phyloP scores from a whole-genome alignment of 2,329 filamentous ascomycete species.

The Elsinoe australis region DNA sequence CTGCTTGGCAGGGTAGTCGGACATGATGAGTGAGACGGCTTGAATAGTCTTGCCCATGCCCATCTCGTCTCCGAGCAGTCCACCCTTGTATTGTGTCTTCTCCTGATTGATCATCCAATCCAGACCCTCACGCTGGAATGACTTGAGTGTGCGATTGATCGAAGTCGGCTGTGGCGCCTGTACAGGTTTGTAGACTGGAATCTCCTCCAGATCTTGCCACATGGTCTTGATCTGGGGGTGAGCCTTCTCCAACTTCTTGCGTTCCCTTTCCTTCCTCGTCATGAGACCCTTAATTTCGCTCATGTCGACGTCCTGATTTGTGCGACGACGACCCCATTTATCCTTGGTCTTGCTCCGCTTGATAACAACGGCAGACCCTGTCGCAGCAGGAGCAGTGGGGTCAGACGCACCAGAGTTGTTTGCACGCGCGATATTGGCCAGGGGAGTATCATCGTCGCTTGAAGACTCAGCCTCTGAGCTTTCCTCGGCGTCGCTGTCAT shows the following conservation, averaged over 20 bases:
- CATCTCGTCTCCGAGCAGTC: slow-evolving; percentile 94
- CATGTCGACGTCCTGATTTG: slow-evolving; percentile 22
- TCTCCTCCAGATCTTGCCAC: slow-evolving; percentile 69
- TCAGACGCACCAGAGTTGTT: background rate
- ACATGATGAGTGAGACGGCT: slow-evolving; percentile 96
- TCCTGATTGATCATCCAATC: slow-evolving; percentile 95
- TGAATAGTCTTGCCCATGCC: slow-evolving; percentile 98
- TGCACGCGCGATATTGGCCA: slow-evolving; percentile 15
- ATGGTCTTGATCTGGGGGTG: slow-evolving; percentile 77
- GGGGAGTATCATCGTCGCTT: slow-evolving; percentile 28
- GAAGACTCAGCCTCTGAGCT: slow-evolving; percentile 24
- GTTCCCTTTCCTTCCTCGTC: slow-evolving; percentile 40
- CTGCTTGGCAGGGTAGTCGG: slow-evolving; percentile 75
- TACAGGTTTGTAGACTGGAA: slow-evolving; percentile 57
- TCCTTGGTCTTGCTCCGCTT: slow-evolving; percentile 17
- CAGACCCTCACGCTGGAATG: slow-evolving; percentile 87
- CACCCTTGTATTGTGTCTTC: slow-evolving; percentile 73
- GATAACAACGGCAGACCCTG: slow-evolving; percentile 14
- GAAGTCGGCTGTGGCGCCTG: slow-evolving; percentile 63
- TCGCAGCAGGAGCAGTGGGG: slow-evolving; percentile 14
- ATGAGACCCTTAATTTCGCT: slow-evolving; percentile 21
- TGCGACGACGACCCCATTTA: slow-evolving; percentile 16
- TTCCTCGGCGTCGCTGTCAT: slow-evolving; percentile 32
- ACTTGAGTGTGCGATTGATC: slow-evolving; percentile 79
- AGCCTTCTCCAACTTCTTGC: slow-evolving; percentile 60